phyloP scores from a whole-genome alignment of 129 eudicot species.

The Arctium minus region DNA sequence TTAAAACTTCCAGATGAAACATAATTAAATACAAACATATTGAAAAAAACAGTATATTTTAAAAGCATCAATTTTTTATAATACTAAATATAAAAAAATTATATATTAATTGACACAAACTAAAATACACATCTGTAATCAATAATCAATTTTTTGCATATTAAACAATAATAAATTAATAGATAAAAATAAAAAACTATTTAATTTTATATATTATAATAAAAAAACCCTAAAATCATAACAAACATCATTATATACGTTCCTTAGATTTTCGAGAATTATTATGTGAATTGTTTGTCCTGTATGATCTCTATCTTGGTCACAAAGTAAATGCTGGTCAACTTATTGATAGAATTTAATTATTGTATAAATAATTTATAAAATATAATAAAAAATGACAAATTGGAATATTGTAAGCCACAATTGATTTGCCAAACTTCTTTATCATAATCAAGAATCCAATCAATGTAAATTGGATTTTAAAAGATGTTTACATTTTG shows the following conservation, averaged over 20 bases:
- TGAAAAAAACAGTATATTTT: too few relatives aligned
- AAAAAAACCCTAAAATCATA: neutral
- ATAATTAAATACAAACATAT: neutral
- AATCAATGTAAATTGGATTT: conserved; percentile 8
- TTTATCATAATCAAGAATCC: neutral
- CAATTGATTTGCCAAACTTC: neutral
- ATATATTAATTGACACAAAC: too few relatives aligned
- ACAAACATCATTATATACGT: neutral
- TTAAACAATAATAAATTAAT: too few relatives aligned
- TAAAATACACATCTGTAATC: too few relatives aligned
- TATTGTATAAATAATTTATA: neutral
- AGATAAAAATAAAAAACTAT: too few relatives aligned
- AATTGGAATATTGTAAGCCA: conserved; percentile 11
- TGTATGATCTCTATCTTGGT: conserved; percentile 1
- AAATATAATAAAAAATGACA: neutral
- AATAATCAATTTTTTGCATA: neutral
- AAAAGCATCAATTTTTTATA: neutral
- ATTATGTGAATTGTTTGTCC: conserved; percentile 8
- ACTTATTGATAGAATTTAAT: neutral
- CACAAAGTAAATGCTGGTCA: conserved; percentile 24
- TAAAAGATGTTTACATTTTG: neutral
- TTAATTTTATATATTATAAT: too few relatives aligned
- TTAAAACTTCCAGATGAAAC: neutral
- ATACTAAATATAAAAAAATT: too few relatives aligned
- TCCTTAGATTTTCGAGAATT: conserved; percentile 20